A percentile compares a stretch with the other conserved stretches of the same genome.
Evolutionary conservation across 805 yeast genomes (phyloP).

Genomic region (Saturnispora sekii): DNA sequence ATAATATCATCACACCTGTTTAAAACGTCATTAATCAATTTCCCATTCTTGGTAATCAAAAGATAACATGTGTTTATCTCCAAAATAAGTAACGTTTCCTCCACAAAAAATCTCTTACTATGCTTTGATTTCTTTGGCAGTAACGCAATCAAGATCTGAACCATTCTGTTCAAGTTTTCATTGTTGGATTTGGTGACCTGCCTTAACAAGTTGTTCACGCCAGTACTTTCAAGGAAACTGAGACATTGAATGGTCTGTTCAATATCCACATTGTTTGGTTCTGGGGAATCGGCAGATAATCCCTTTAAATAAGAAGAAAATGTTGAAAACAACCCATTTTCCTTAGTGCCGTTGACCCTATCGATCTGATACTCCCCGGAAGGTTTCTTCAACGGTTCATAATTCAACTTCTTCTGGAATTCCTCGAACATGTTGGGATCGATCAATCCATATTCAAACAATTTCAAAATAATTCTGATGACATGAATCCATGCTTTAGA

Average conservation of each 20-base stretch:
- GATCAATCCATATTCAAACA: conserved; percentile 66
- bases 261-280: conserved; percentile 89
- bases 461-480: conserved; percentile 46
- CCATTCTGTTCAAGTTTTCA: conserved; percentile 28
- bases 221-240: conserved; percentile 72
- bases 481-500: conserved; percentile 50
- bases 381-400: conserved; percentile 49
- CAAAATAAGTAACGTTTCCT: conserved; percentile 24
- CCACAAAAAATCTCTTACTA: conserved; percentile 20
- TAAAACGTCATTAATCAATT: conserved; percentile 17
- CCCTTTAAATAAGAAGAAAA: conserved; percentile 90
- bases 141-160: conserved; percentile 26
- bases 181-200: conserved; percentile 32
- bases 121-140: conserved; percentile 27
- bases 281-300: conserved; percentile 72
- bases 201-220: conserved; percentile 45
- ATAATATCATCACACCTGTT: conserved; percentile 18
- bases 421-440: conserved; percentile 55
- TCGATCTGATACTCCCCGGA: conserved; percentile 59
- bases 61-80: conserved; percentile 27
- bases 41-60: conserved; percentile 21
- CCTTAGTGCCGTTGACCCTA: conserved; percentile 56
- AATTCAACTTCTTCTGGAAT: conserved; percentile 47
- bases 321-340: conserved; percentile 74
- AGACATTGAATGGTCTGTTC: conserved; percentile 74